phyloP scores from a whole-genome alignment of 768 basidiomycete species.

The Serendipita vermifera region DNA sequence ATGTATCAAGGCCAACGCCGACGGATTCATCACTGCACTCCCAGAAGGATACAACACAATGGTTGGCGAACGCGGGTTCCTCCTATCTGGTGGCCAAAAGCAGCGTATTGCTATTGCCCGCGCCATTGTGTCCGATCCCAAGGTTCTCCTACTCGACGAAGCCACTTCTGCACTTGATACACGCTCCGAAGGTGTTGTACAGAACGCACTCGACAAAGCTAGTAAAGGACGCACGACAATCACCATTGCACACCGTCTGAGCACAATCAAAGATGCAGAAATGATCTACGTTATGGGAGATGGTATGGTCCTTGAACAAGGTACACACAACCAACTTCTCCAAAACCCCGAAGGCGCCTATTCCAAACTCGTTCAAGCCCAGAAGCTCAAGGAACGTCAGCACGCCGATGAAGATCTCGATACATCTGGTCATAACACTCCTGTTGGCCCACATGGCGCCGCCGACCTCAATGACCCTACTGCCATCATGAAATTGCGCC shows the following conservation, averaged over 20 bases:
- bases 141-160: constrained; percentile 78
- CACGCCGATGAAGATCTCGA: constrained; percentile 23
- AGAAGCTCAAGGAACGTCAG: constrained; percentile 53
- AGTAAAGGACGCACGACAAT: constrained; percentile 66
- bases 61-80: constrained; percentile 80
- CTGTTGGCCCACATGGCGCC: too few relatives aligned
- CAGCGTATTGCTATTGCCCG: constrained; percentile 84
- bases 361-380: constrained; percentile 60
- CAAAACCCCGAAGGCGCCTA: constrained; percentile 49
- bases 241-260: constrained; percentile 67
- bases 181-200: constrained; percentile 75
- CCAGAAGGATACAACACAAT: constrained; percentile 76
- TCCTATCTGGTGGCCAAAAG: constrained; percentile 80
- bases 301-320: constrained; percentile 66
- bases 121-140: constrained; percentile 78
- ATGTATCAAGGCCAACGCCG: constrained; percentile 78
- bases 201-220: constrained; percentile 82
- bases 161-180: constrained; percentile 85
- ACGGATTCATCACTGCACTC: constrained; percentile 73
- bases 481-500: not conserved
- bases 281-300: constrained; percentile 83
- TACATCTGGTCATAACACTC: constrained; percentile 6
- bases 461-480: not conserved
- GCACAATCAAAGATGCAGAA: constrained; percentile 77
- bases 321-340: constrained; percentile 63